A percentile compares a stretch with the other conserved stretches of the same genome.
Evolutionary conservation across 2,329 filamentous ascomycete genomes (phyloP).

Genomic region (Mycosphaerella sp.): DNA sequence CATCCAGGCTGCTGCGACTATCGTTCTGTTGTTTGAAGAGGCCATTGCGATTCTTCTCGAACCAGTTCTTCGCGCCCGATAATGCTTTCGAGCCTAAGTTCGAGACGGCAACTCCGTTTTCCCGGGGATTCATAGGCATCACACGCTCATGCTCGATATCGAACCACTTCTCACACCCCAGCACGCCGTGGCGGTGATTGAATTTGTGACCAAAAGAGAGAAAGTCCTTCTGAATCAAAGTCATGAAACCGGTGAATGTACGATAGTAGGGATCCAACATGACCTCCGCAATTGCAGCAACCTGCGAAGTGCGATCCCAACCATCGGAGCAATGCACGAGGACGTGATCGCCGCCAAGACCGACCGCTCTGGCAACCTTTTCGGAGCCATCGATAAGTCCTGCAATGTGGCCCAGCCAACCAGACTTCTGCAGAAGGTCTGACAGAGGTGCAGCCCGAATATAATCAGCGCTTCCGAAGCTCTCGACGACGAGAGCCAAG

Average conservation of each 20-base stretch:
- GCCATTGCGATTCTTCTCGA: conserved; percentile 58
- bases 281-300: conserved; percentile 84
- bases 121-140: conserved; percentile 41
- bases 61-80: conserved; percentile 74
- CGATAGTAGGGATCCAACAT: conserved; percentile 95
- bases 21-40: conserved; percentile 44
- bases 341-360: conserved; percentile 87
- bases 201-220: conserved; percentile 98
- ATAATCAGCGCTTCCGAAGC: conserved; percentile 86
- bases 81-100: conserved; percentile 56
- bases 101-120: conserved; percentile 42
- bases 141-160: conserved; percentile 72
- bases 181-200: conserved; percentile 76
- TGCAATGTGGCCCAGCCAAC: conserved; percentile 85
- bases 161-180: conserved; percentile 94
- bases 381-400: conserved; percentile 77
- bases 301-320: conserved; percentile 94
- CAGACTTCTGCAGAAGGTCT: conserved; percentile 73
- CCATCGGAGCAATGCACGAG: conserved; percentile 97
- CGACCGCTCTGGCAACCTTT: conserved; percentile 79
- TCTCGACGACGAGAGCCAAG: conserved; percentile 77
- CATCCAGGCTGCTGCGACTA: conserved; percentile 57
- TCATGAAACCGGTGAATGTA: conserved; percentile 89
- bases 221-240: conserved; percentile 96
- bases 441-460: conserved; percentile 73